A percentile compares a stretch with the other conserved stretches of the same genome.
These are phyloP conservation scores for Raphanus raphanistrum DNA, from an alignment of 345 rosid species.

Conservation along the genomic window DNA sequence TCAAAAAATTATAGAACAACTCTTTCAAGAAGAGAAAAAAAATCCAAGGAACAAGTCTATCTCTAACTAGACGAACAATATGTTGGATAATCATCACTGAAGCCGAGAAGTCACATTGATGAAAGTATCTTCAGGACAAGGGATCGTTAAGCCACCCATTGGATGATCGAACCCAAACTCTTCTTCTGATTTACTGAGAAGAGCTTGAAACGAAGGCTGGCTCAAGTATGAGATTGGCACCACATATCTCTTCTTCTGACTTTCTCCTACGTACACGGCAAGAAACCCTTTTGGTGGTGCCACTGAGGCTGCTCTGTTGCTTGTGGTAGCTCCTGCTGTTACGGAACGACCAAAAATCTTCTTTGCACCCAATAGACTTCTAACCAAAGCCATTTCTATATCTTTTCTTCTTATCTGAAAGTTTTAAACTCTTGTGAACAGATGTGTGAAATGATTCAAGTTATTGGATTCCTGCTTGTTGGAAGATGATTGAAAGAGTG, in stretches of 20 bases:
- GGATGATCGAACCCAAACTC: constrained; percentile 55
- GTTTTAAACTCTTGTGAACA: constrained; percentile 9
- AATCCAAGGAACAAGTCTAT: constrained; percentile 6
- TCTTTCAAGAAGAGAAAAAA: constrained; percentile 11
- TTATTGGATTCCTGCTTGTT: constrained; percentile 22
- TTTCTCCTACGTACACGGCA: constrained; percentile 48
- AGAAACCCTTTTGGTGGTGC: constrained; percentile 45
- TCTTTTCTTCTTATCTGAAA: background rate
- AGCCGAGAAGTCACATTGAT: constrained; percentile 38
- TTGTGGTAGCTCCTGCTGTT: constrained; percentile 17
- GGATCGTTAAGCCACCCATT: constrained; percentile 53
- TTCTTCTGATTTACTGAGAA: constrained; percentile 50
- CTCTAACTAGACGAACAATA: background rate
- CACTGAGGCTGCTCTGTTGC: background rate
- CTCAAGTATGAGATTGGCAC: constrained; percentile 50
- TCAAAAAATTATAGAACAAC: background rate
- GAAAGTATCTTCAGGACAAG: constrained; percentile 53
- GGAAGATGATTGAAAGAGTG: constrained; percentile 22
- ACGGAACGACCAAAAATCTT: constrained; percentile 32
- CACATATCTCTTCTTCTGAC: constrained; percentile 45
- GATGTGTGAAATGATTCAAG: constrained; percentile 20
- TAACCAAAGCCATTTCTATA: constrained; percentile 33
- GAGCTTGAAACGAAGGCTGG: constrained; percentile 45
- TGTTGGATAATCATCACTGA: constrained; percentile 16
- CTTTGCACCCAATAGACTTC: constrained; percentile 28